Evolutionary conservation across 2,329 filamentous ascomycete species (phyloP).

Genomic region (Alternaria arborescens): DNA sequence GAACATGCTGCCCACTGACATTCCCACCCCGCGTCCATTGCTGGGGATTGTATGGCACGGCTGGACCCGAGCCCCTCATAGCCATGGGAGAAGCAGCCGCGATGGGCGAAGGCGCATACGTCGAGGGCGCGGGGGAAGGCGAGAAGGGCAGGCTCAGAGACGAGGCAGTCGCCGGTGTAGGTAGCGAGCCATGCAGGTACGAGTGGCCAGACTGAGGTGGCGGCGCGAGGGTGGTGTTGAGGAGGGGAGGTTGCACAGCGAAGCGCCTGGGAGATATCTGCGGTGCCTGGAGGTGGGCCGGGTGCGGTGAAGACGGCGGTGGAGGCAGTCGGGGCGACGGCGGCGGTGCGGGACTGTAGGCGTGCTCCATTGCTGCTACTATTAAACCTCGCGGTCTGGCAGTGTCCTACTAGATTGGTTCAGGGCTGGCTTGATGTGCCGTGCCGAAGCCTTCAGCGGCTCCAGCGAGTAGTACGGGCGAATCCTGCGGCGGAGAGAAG

Average conservation of each 20-base stretch:
- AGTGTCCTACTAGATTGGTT: slow-evolving; percentile 5
- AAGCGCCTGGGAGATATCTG: slow-evolving; percentile 47
- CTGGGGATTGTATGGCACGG: slow-evolving; percentile 58
- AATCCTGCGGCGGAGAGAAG: slow-evolving; percentile 28
- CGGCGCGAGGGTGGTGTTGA: slow-evolving; percentile 53
- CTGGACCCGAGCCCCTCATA: slow-evolving; percentile 37
- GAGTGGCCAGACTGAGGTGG: slow-evolving; percentile 35
- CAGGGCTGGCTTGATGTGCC: slow-evolving; percentile 24
- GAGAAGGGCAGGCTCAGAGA: slow-evolving; percentile 50
- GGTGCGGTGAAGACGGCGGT: slow-evolving; percentile 28
- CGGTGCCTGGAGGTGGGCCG: slow-evolving; percentile 25
- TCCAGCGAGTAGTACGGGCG: slow-evolving; percentile 34
- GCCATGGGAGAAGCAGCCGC: slow-evolving; percentile 48
- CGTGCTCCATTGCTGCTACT: slow-evolving; percentile 24
- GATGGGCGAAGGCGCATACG: slow-evolving; percentile 44
- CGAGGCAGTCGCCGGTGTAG: slow-evolving; percentile 51
- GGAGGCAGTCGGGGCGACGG: slow-evolving; percentile 33
- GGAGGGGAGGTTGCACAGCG: slow-evolving; percentile 53
- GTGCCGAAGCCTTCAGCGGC: slow-evolving; percentile 46
- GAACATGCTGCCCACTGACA: slow-evolving; percentile 50
- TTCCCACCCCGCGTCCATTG: slow-evolving; percentile 57
- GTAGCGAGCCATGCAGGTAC: slow-evolving; percentile 44
- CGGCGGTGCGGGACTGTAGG: slow-evolving; percentile 21
- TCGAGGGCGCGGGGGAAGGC: slow-evolving; percentile 45
- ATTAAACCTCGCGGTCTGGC: slow-evolving; percentile 9